Base-by-base conservation (phyloP, 2,329 filamentous ascomycete genomes). In the Aureobasidium zeae region DNA sequence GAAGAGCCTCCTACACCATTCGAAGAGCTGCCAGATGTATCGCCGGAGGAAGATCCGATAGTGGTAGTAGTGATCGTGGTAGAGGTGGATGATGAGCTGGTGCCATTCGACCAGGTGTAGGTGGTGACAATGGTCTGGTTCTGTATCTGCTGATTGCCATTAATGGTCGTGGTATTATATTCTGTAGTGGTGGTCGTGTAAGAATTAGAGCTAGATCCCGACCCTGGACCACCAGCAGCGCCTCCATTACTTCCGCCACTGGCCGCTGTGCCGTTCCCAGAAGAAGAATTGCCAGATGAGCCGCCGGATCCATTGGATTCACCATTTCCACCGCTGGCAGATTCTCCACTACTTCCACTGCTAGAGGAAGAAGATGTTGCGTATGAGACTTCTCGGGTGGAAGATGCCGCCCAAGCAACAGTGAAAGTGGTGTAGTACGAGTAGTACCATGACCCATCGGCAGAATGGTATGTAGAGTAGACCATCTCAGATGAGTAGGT, bases 401-500 rank as follows among this genome's bases (percentile, higher is more conserved):
- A 55, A 5, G 54, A 51, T 5, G 55, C 51, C 6, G 53, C 44
- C 56, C 57, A 61, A 12, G 52, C 51, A 10, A 52, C 42, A 8
- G 49, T 55, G 35, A 46, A 61, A 3, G 55, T 45, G 10, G 50
- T 56, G 42, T 52, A 60, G 45, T 57, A 60, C 6, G 53, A 39
- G 16, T 36, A 51, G 45, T 55, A 58, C 57, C 58, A 60, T n/a
- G 41, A 44, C 10, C 54, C 53, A 34, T 52, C 49, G 12, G 37
- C 21, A 12, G 48, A 52, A 37, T 46, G 47, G 44, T 53, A 55
- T 9, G 55, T 58, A 6, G 55, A 57, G 43, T 50, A 61, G 5
- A 37, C 51, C 3, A 53, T 56, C 6, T 51, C 56, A 11, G 53
- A 52, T 3, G 56, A 60, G 48, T 51, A 56, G 5, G 58, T 61